phyloP scores from a whole-genome alignment of 2,329 filamentous ascomycete species.

The Sarocladium oryzae region DNA sequence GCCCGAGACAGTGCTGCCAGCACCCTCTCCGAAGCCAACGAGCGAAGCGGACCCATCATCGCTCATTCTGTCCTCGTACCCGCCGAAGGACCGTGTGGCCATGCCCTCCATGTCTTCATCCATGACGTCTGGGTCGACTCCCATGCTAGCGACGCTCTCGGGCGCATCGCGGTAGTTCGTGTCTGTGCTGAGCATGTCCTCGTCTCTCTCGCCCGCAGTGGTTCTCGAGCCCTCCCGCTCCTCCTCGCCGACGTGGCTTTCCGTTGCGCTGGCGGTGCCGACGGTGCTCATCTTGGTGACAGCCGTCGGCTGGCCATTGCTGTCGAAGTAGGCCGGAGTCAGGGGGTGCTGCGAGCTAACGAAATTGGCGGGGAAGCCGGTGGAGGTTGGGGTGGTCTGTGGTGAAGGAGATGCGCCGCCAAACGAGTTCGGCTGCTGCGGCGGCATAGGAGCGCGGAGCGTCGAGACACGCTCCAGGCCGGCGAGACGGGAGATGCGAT shows the following conservation, averaged over 20 bases:
- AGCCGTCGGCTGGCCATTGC: constrained; percentile 60
- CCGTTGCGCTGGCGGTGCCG: constrained; percentile 82
- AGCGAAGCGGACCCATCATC: constrained; percentile 79
- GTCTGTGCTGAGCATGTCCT: constrained; percentile 67
- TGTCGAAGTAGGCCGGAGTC: constrained; percentile 74
- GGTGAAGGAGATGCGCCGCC: constrained; percentile 32
- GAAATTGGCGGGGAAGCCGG: constrained; percentile 37
- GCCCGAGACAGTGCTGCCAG: constrained; percentile 75
- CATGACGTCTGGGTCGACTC: constrained; percentile 29
- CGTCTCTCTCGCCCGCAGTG: constrained; percentile 49
- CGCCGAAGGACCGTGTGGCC: constrained; percentile 38
- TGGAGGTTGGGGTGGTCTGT: constrained; percentile 46
- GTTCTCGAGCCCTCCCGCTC: constrained; percentile 43
- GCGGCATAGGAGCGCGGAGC: constrained; percentile 47
- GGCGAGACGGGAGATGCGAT: constrained; percentile 89
- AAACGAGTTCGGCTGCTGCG: constrained; percentile 18
- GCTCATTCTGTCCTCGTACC: constrained; percentile 67
- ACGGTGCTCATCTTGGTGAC: constrained; percentile 82
- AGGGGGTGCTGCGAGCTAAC: constrained; percentile 34
- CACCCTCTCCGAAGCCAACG: constrained; percentile 89
- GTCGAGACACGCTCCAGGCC: constrained; percentile 85
- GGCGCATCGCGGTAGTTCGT: constrained; percentile 50
- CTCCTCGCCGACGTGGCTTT: constrained; percentile 54
- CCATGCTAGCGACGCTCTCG: constrained; percentile 51
- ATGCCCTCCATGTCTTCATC: constrained; percentile 45